phyloP scores from a whole-genome alignment of 2,329 filamentous ascomycete genomes.

The Ophiostoma sp. region DNA sequence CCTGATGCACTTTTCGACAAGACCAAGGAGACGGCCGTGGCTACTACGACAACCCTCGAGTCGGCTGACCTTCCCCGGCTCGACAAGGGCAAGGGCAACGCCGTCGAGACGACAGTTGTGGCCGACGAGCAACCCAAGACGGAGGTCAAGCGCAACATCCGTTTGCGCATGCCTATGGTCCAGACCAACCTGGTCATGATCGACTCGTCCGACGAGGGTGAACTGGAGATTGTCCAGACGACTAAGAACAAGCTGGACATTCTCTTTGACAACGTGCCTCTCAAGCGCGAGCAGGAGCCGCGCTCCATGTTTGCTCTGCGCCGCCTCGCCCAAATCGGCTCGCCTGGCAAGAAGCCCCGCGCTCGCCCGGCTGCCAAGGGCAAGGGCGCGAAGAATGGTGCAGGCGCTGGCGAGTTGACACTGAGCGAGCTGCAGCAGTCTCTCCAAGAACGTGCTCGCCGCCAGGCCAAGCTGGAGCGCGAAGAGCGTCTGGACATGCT shows the following conservation, averaged over 20 bases:
- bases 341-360: slow-evolving; percentile 50
- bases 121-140: slow-evolving; percentile 27
- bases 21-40: neutral
- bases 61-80: neutral
- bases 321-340: slow-evolving; percentile 69
- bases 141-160: slow-evolving; percentile 49
- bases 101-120: slow-evolving; percentile 37
- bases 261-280: slow-evolving; percentile 71
- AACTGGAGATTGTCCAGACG: slow-evolving; percentile 60
- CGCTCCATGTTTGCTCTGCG: slow-evolving; percentile 68
- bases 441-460: slow-evolving; percentile 66
- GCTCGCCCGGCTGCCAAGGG: slow-evolving; percentile 25
- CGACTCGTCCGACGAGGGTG: slow-evolving; percentile 51
- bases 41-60: neutral
- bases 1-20: neutral
- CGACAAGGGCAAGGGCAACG: slow-evolving; percentile 12
- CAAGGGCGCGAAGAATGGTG: slow-evolving; percentile 6
- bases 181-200: slow-evolving; percentile 43
- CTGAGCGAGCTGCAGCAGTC: slow-evolving; percentile 56
- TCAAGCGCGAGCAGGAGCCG: slow-evolving; percentile 62
- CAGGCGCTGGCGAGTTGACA: slow-evolving; percentile 40
- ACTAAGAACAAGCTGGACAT: slow-evolving; percentile 55
- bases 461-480: slow-evolving; percentile 77
- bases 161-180: slow-evolving; percentile 46
- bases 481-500: slow-evolving; percentile 75